These are phyloP conservation scores for Wickerhamomyces ciferrii DNA, from an alignment of 805 yeast species.

Conservation along the genomic window DNA sequence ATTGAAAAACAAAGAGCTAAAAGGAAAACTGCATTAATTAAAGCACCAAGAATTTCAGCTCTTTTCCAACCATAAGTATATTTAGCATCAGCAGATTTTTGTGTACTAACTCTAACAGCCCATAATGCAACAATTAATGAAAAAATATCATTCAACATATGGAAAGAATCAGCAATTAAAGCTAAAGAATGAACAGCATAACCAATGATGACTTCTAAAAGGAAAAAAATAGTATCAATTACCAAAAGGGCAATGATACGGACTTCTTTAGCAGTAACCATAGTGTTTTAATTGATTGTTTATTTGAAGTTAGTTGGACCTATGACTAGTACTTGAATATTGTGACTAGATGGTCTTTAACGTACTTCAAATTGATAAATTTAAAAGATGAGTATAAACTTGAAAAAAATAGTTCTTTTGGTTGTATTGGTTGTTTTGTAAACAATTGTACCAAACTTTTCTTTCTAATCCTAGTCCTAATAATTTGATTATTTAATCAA, in stretches of 20 bases:
- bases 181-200: conserved; percentile 94
- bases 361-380: too few relatives aligned
- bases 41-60: conserved; percentile 94
- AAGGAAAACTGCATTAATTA: conserved; percentile 88
- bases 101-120: conserved; percentile 91
- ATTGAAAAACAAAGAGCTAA: conserved; percentile 91
- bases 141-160: conserved; percentile 93
- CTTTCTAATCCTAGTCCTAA: too few relatives aligned
- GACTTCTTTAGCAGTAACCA: conserved; percentile 44
- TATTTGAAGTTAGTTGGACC: too few relatives aligned
- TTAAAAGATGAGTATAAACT: too few relatives aligned
- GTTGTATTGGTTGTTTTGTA: too few relatives aligned
- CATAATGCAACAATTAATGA: conserved; percentile 87
- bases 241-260: conserved; percentile 67
- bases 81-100: conserved; percentile 74
- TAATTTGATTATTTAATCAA: too few relatives aligned
- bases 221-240: conserved; percentile 78
- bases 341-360: too few relatives aligned
- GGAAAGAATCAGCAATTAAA: conserved; percentile 93
- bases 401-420: too few relatives aligned
- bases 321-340: too few relatives aligned
- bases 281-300: too few relatives aligned
- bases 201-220: conserved; percentile 80
- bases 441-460: too few relatives aligned
- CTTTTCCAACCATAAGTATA: conserved; percentile 98